These are phyloP conservation scores for Pseudopediastrum boryanum DNA, from an alignment of 139 green algal genomes.

Conservation along the genomic window DNA sequence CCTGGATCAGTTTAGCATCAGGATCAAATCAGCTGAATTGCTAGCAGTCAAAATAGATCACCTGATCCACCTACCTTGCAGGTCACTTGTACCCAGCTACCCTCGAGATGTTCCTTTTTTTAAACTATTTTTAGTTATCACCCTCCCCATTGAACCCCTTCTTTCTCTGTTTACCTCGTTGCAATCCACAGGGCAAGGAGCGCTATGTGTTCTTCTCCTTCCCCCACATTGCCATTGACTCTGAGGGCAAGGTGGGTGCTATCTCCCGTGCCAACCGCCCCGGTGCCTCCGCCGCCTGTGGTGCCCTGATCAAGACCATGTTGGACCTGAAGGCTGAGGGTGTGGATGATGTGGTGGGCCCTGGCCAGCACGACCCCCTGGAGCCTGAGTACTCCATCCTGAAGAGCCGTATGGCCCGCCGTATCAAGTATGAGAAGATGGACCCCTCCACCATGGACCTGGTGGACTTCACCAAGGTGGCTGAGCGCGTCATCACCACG, in stretches of 20 bases:
- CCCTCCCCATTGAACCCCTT: neutral
- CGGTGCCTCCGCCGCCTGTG: constrained; percentile 74
- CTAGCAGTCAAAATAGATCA: too few species aligned
- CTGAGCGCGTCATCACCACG: constrained; percentile 81
- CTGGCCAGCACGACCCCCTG: constrained; percentile 76
- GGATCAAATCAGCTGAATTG: too few species aligned
- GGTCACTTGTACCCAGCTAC: too few species aligned
- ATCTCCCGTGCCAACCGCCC: constrained; percentile 64
- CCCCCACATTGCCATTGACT: constrained; percentile 89
- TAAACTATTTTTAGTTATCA: too few species aligned
- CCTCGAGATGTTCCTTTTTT: neutral
- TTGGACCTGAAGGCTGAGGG: constrained; percentile 53
- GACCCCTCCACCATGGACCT: constrained; percentile 55
- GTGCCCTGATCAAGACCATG: constrained; percentile 73
- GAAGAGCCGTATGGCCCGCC: constrained; percentile 81
- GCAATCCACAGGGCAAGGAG: constrained; percentile 64
- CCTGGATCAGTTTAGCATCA: too few species aligned
- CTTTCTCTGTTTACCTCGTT: neutral
- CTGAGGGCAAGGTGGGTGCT: constrained; percentile 66
- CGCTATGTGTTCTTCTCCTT: constrained; percentile 93
- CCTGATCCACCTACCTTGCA: too few species aligned
- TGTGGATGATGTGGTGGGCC: constrained; percentile 51
- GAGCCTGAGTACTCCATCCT: constrained; percentile 91
- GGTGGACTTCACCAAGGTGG: constrained; percentile 77
- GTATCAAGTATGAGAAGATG: constrained; percentile 56